phyloP scores from a whole-genome alignment of 805 yeast genomes.

The Spathaspora passalidarum region DNA sequence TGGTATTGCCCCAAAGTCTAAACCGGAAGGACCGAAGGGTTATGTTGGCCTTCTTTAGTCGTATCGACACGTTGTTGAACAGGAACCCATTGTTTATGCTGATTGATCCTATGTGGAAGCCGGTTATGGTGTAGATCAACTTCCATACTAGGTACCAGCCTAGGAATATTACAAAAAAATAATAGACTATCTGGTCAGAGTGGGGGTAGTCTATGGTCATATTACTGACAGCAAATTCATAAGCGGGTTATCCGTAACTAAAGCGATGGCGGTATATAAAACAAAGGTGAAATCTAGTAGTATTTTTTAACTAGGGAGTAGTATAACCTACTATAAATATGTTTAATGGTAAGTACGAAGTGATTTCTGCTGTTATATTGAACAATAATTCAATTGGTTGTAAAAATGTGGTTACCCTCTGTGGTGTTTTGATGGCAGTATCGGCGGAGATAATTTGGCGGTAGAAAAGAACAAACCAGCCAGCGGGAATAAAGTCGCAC shows the following conservation, averaged over 20 bases:
- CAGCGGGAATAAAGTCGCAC: background rate
- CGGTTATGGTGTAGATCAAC: slow-evolving; percentile 25
- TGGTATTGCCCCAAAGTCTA: slow-evolving; percentile 38
- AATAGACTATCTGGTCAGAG: slow-evolving; percentile 1
- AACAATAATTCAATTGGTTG: no score
- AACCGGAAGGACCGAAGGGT: slow-evolving; percentile 23
- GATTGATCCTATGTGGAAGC: slow-evolving; percentile 30
- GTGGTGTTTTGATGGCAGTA: no score
- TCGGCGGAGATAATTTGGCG: no score
- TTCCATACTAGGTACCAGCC: slow-evolving; percentile 21
- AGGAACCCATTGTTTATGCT: slow-evolving; percentile 37
- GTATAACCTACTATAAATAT: no score
- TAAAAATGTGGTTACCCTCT: no score
- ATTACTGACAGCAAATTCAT: background rate
- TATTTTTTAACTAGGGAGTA: no score
- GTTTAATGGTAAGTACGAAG: no score
- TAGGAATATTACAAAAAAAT: background rate
- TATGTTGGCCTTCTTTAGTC: slow-evolving; percentile 12
- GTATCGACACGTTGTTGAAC: slow-evolving; percentile 28
- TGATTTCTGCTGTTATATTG: no score
- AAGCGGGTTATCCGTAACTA: background rate
- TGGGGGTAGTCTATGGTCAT: background rate
- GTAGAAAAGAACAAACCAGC: background rate
- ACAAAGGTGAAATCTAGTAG: no score
- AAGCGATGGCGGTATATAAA: no score